A percentile compares a stretch with the other conserved stretches of the same genome.
Evolutionary conservation across 129 eudicot genomes (phyloP).

Genomic region (Tagetes patula): DNA sequence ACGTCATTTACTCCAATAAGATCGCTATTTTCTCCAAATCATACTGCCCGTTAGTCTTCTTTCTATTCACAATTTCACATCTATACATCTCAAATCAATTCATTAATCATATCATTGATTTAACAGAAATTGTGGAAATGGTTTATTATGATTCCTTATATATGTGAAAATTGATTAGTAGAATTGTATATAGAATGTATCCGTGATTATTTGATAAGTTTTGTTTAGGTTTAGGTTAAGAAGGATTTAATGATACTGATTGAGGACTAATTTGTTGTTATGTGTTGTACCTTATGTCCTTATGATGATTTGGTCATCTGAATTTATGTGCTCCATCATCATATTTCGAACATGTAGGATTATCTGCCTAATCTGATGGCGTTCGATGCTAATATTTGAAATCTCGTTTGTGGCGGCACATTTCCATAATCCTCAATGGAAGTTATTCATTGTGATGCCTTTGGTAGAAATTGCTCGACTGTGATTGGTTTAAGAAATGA

Average conservation of each 20-base stretch:
- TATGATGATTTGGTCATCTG: background rate
- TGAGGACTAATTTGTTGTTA: slow-evolving; percentile 8
- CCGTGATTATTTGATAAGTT: background rate
- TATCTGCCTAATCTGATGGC: background rate
- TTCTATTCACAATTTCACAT: background rate
- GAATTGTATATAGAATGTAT: background rate
- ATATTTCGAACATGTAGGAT: background rate
- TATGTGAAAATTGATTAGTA: slow-evolving; percentile 15
- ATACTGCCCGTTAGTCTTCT: slow-evolving; percentile 75
- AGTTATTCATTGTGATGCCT: background rate
- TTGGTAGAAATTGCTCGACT: slow-evolving; percentile 11
- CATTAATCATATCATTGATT: slow-evolving; percentile 11
- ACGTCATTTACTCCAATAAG: slow-evolving; percentile 77
- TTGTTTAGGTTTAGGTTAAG: background rate
- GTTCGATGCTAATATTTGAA: background rate
- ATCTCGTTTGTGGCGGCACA: background rate
- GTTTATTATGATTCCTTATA: slow-evolving; percentile 3
- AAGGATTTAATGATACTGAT: slow-evolving; percentile 1
- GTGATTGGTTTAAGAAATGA: background rate
- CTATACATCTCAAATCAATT: background rate
- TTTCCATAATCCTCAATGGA: background rate
- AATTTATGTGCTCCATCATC: no score
- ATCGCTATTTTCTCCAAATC: slow-evolving; percentile 94
- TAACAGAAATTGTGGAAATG: background rate
- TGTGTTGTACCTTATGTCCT: background rate